Base-by-base conservation (phyloP, 2,329 filamentous ascomycete genomes). In the Pseudocercospora musae region DNA sequence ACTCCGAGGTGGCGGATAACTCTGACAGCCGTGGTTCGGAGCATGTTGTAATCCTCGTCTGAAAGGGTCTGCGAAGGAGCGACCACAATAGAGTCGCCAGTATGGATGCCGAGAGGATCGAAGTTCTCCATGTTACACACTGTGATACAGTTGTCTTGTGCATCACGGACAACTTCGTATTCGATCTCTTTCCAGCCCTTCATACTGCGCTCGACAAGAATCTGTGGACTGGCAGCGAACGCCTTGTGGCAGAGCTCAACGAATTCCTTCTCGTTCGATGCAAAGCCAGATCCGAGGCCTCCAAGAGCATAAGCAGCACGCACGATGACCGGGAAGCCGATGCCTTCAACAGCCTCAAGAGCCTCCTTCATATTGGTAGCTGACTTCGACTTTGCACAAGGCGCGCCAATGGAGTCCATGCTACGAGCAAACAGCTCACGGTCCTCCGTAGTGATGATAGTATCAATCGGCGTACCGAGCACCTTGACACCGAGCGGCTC, bases 111-210 rank as follows among this genome's bases (percentile, higher is more conserved):
- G 1, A 99, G 87, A 59, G 95, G 95, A 77, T 99, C 95, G 73
- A 99, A 99, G 81, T 99, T 99, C 81, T 99, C 95, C 95, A 99
- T 98, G 82, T 99, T 99, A 78, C 95, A 99, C 65, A 99, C 95
- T 6, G 95, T 99, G 76, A 99, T 98, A 77, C 95, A 99, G 84
- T 98, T 98, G 81, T 99, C 93, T 71, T 92, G 88, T 61, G 88
- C 90, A 81, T 98, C 95, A 73, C 95, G 89, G 44, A 99, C 95
- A 65, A 98, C 95, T 78, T 99, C 95, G 75, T 98, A 99, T 78
- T 99, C 95, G 66, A 98, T 96, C 79, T 99, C 95, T 79, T 99
- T 99, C 95, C 95, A 99, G 63, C 95, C 95, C 82, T 98, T 98
- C 94, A 99, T 98, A 81, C 92, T 96, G 77, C 91, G 88, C 81